Conservation (phyloP, 805 yeast genomes). For the Wickerhamiella hasegawae region DNA sequence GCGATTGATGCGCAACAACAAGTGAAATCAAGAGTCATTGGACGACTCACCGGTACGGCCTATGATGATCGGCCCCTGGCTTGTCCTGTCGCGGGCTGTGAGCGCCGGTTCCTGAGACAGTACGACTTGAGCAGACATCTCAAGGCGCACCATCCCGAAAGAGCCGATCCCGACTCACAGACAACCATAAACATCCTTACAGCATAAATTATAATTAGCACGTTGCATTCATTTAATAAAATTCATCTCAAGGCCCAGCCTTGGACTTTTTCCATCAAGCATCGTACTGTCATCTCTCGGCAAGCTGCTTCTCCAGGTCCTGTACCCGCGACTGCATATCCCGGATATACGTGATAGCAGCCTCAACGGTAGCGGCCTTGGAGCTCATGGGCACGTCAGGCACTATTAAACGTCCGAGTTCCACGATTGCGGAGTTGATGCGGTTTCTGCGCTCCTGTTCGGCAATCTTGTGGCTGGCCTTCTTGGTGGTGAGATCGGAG, state of each 20-base stretch:
- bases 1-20: not conserved
- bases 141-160: slow-evolving; percentile 3
- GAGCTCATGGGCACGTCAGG: slow-evolving; percentile 44
- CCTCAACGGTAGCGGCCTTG: slow-evolving; percentile 89
- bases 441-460: slow-evolving; percentile 93
- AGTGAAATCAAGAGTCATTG: slow-evolving; percentile 10
- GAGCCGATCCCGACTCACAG: no score
- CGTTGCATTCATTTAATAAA: no score
- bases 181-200: no score
- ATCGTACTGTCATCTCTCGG: no score
- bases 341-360: slow-evolving; percentile 59
- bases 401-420: slow-evolving; percentile 54
- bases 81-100: slow-evolving; percentile 21
- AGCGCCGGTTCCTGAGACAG: slow-evolving; percentile 20
- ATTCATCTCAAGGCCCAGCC: no score
- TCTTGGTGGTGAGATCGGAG: slow-evolving; percentile 30
- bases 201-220: no score
- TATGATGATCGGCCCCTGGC: slow-evolving; percentile 19
- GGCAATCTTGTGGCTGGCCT: slow-evolving; percentile 74
- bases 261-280: no score
- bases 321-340: slow-evolving; percentile 21
- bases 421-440: slow-evolving; percentile 74
- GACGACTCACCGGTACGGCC: slow-evolving; percentile 23
- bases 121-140: slow-evolving; percentile 26
- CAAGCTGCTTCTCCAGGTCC: slow-evolving; percentile 19